phyloP scores from a whole-genome alignment of 1,139 yeast genomes.

The Pneumocystis murina region DNA sequence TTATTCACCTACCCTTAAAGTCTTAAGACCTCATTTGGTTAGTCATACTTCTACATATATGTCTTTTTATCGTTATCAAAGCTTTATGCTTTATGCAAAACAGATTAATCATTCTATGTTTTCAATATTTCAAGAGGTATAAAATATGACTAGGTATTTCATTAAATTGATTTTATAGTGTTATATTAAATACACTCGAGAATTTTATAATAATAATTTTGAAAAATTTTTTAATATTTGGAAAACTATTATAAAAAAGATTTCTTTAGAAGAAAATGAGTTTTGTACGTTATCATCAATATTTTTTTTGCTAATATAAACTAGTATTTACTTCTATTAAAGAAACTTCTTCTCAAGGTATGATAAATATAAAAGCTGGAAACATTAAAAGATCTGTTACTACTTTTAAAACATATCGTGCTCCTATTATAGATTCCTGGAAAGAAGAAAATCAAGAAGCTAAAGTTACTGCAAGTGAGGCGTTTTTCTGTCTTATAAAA shows the following conservation, averaged over 20 bases:
- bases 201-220: constrained; percentile 20
- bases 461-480: constrained; percentile 9
- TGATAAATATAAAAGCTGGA: constrained; percentile 2
- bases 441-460: constrained; percentile 8
- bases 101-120: constrained; percentile 33
- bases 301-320: constrained; percentile 2
- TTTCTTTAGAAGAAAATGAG: constrained; percentile 13
- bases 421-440: constrained; percentile 21
- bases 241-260: constrained; percentile 14
- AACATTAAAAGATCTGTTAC: constrained; percentile 12
- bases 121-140: constrained; percentile 24
- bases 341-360: constrained; percentile 2
- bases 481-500: constrained; percentile 20
- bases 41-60: constrained; percentile 7
- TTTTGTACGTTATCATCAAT: not conserved
- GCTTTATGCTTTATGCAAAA: constrained; percentile 51
- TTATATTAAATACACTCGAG: constrained; percentile 20
- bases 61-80: constrained; percentile 30
- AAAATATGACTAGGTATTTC: not conserved
- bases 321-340: constrained; percentile 13
- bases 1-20: not conserved
- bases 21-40: not conserved
- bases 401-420: constrained; percentile 12
- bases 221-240: constrained; percentile 22
- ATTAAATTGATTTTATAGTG: constrained; percentile 4